Conservation (phyloP, 2,329 filamentous ascomycete species). For the Sporothrix brunneoviolacea region DNA sequence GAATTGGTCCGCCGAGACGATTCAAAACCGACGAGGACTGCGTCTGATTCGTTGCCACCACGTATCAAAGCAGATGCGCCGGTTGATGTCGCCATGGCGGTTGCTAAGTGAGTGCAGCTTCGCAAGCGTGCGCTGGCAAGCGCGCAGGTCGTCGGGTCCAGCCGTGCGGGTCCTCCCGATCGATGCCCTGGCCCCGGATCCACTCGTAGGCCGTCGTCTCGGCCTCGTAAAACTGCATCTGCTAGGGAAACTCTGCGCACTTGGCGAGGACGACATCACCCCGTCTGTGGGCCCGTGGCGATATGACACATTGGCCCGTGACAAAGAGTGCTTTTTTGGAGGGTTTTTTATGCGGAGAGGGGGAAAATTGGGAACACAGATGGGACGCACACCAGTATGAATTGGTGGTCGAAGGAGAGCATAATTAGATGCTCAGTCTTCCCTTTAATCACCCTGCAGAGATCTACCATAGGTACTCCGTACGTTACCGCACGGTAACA, state of each 20-base stretch:
- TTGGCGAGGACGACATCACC: slow-evolving; percentile 22
- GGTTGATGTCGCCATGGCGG: slow-evolving; percentile 32
- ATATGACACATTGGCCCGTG: too few relatives aligned
- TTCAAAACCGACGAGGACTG: slow-evolving; percentile 30
- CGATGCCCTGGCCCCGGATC: slow-evolving; percentile 20
- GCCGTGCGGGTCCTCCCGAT: slow-evolving; percentile 24
- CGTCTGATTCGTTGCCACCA: slow-evolving; percentile 14
- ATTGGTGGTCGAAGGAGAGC: too few relatives aligned
- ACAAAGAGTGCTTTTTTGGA: too few relatives aligned
- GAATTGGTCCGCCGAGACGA: too few relatives aligned
- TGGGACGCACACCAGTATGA: too few relatives aligned
- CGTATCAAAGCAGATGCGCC: slow-evolving; percentile 31
- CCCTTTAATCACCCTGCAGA: too few relatives aligned
- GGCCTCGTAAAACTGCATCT: slow-evolving; percentile 17
- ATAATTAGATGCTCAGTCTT: too few relatives aligned
- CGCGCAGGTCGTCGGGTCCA: slow-evolving; percentile 22
- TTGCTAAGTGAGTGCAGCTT: slow-evolving; percentile 30
- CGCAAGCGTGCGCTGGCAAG: slow-evolving; percentile 23
- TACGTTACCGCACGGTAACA: too few relatives aligned
- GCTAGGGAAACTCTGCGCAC: slow-evolving; percentile 21
- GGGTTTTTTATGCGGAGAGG: too few relatives aligned
- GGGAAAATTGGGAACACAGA: too few relatives aligned
- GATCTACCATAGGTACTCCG: too few relatives aligned
- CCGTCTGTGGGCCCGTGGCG: too few relatives aligned
- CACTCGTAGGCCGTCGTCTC: slow-evolving; percentile 23